A percentile compares a stretch with the other conserved stretches of the same genome.
Conservation (phyloP, 1,284 basidiomycete species). For the Malassezia psittaci region DNA sequence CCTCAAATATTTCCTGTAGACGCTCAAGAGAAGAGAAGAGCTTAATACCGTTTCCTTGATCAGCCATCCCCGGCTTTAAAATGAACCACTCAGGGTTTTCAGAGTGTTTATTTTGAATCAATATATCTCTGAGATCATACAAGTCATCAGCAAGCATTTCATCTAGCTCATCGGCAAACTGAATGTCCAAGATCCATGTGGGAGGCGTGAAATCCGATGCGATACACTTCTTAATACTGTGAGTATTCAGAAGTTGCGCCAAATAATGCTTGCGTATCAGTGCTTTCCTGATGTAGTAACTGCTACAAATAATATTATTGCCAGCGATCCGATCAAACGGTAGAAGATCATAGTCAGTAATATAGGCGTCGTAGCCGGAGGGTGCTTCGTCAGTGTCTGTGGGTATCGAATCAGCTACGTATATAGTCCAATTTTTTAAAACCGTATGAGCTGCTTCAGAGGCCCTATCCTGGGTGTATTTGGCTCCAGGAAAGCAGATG, state of each 20-base stretch:
- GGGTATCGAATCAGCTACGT: background rate
- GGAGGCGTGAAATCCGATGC: constrained; percentile 53
- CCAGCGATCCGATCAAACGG: constrained; percentile 34
- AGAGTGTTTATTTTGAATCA: constrained; percentile 50
- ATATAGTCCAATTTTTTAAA: constrained; percentile 27
- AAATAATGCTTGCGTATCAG: constrained; percentile 92
- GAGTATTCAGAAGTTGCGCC: constrained; percentile 59
- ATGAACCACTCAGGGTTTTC: constrained; percentile 49
- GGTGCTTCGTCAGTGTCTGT: constrained; percentile 1
- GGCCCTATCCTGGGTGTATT: constrained; percentile 38
- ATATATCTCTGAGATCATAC: constrained; percentile 65
- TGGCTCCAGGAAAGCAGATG: constrained; percentile 37
- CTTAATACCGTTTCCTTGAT: constrained; percentile 86
- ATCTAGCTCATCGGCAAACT: constrained; percentile 87
- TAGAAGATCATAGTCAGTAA: constrained; percentile 42
- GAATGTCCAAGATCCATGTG: constrained; percentile 80
- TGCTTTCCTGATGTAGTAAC: constrained; percentile 80
- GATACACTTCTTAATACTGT: constrained; percentile 19
- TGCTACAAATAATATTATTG: constrained; percentile 54
- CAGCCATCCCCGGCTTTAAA: constrained; percentile 94
- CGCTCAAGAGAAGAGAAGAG: constrained; percentile 71
- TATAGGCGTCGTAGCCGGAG: constrained; percentile 17
- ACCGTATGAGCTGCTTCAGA: constrained; percentile 20
- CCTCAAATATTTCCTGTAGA: constrained; percentile 68
- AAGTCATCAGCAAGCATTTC: constrained; percentile 88